phyloP scores from a whole-genome alignment of 495 filamentous ascomycete species.

The Aspergillus indologenus region DNA sequence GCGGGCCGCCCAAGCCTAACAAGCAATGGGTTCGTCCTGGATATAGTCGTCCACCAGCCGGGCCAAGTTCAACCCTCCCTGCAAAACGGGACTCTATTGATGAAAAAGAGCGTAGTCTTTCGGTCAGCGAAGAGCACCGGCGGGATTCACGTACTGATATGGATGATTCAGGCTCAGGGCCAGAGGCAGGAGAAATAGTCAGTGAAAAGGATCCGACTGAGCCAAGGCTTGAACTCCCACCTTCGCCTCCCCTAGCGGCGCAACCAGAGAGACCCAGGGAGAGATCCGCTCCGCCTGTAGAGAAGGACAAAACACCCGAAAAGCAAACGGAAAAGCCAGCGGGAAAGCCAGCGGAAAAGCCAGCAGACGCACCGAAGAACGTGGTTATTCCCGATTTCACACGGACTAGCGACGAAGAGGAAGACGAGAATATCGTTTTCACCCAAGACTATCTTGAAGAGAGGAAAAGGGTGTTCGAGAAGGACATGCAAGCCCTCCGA shows the following conservation, averaged over 20 bases:
- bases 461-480: conserved; percentile 46
- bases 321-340: neutral
- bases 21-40: conserved; percentile 63
- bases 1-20: conserved; percentile 43
- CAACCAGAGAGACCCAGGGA: neutral
- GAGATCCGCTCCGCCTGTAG: neutral
- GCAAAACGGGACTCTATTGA: conserved; percentile 41
- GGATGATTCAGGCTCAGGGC: conserved; percentile 8
- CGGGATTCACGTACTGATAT: conserved; percentile 14
- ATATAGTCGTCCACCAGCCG: conserved; percentile 29
- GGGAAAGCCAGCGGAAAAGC: conserved; percentile 1
- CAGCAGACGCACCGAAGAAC: conserved; percentile 2
- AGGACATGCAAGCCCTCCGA: conserved; percentile 42
- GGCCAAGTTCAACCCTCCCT: conserved; percentile 29
- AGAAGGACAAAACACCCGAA: conserved; percentile 2
- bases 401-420: conserved; percentile 42
- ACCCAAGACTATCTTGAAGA: conserved; percentile 52
- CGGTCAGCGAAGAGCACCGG: conserved; percentile 21
- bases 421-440: conserved; percentile 45
- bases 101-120: conserved; percentile 33
- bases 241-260: neutral
- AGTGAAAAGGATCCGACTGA: conserved; percentile 1
- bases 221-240: conserved; percentile 1
- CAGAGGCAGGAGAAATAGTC: conserved; percentile 18
- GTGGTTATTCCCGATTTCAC: conserved; percentile 33